Evolutionary conservation across 2,329 filamentous ascomycete genomes (phyloP), one percentile per base, ranked within the genome.

Genomic region (Talaromyces sp.): DNA sequence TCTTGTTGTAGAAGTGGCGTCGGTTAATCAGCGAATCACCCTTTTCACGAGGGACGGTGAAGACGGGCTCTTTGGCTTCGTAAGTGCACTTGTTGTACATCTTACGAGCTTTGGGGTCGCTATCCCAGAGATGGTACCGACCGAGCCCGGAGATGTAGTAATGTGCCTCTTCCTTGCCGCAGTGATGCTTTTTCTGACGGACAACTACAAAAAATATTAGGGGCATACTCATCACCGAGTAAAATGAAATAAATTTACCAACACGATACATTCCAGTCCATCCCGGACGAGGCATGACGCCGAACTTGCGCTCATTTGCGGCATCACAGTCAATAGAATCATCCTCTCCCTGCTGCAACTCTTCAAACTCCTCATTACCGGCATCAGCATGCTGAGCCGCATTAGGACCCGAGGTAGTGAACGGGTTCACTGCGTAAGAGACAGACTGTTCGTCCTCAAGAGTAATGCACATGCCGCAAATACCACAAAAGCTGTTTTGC

Each of bases 361-460:
- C 35, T 50, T 64, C 54, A 15, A 60, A 60, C 15, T 60, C 62
- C 37, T 49, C 45, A 25, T 64, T 64, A 7, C 62, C 56, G 6
- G 56, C 62, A 60, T 64, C 62, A 19, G 37, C 45, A 27, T 58
- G 54, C 56, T 64, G 54, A 15, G 27, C 62, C n/a, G 39, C 33
- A 33, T 22, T 35, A 31, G 54, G 45, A 5, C 62, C 56, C 3
- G 45, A 41, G 25, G 56, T 49, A 10, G 62, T 25, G 17, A 41
- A 58, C 35, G 41, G 56, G 13, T 59, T 59, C 19, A 64, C 35
- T 8, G 19, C 7, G 2, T 8, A 35, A 31, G 56, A 52, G 22
- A 64, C 45, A 31, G 56, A 45, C n/a, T 60, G 62, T 56, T 64
- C 62, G n/a, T 64, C 62, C 45, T 64, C 62, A 56, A 64, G 62